Evolutionary conservation across 116 monocot genomes (phyloP).

Genomic region (Cymodocea nodosa): DNA sequence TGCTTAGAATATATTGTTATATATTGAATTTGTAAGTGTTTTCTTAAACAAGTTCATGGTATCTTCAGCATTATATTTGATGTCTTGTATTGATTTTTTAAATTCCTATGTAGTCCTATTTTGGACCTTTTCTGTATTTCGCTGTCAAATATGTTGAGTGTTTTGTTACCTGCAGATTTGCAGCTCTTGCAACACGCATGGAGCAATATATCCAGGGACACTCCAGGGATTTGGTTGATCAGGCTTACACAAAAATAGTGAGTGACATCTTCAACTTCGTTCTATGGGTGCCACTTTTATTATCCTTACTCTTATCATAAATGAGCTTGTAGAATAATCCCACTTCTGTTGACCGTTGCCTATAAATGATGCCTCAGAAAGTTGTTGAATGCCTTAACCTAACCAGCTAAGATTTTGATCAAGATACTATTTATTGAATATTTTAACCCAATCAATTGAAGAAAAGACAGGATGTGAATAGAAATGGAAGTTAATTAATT

Average conservation of each 20-base stretch:
- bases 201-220: constrained; percentile 98
- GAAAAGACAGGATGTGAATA: too few relatives aligned
- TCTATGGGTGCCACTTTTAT: neutral
- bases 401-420: too few relatives aligned
- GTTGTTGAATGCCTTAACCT: too few relatives aligned
- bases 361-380: too few relatives aligned
- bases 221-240: constrained; percentile 92
- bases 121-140: neutral
- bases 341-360: too few relatives aligned
- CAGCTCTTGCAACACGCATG: constrained; percentile 90
- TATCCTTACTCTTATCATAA: too few relatives aligned
- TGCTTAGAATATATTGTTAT: neutral
- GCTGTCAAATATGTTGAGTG: neutral
- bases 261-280: constrained; percentile 13
- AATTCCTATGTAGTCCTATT: neutral
- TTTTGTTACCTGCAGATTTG: constrained; percentile 50
- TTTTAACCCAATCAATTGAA: too few relatives aligned
- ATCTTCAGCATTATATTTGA: neutral
- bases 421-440: too few relatives aligned
- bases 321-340: too few relatives aligned
- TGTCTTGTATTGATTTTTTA: neutral
- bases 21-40: neutral
- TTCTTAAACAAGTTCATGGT: neutral
- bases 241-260: constrained; percentile 91
- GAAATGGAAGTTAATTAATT: neutral